phyloP scores from a whole-genome alignment of 441 rosid species.

The Populus tomentosa region DNA sequence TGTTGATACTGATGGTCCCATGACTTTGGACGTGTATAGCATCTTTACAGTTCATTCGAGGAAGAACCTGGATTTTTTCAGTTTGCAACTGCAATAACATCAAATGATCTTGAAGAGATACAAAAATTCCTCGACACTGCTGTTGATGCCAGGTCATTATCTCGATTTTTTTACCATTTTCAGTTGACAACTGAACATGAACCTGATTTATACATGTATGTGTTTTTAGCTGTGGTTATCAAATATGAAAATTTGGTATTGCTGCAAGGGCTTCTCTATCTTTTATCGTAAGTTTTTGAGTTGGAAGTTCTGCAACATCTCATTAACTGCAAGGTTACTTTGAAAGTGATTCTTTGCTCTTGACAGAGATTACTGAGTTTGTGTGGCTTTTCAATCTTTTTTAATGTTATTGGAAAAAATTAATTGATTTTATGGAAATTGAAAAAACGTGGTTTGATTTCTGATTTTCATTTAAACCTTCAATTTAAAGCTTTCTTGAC shows the following conservation, averaged over 20 bases:
- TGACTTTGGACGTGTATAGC: conserved; percentile 39
- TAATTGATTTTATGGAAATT: not conserved
- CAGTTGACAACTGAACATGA: not conserved
- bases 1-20: conserved; percentile 2
- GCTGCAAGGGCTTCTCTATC: not conserved
- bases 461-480: not conserved
- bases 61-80: conserved; percentile 78
- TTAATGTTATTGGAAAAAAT: not conserved
- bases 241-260: not conserved
- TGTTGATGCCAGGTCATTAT: conserved; percentile 68
- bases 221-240: not conserved
- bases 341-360: not conserved
- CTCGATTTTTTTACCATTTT: conserved; percentile 23
- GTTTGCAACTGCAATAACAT: conserved; percentile 82
- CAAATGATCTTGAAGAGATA: conserved; percentile 87
- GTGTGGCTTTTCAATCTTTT: not conserved
- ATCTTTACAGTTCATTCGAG: conserved; percentile 68
- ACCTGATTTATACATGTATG: not conserved
- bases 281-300: not conserved
- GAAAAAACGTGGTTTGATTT: not conserved
- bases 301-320: not conserved
- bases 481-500: not conserved
- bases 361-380: not conserved
- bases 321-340: not conserved
- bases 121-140: conserved; percentile 85